Conservation (phyloP, 116 monocot species). For the Posidonia oceanica region DNA sequence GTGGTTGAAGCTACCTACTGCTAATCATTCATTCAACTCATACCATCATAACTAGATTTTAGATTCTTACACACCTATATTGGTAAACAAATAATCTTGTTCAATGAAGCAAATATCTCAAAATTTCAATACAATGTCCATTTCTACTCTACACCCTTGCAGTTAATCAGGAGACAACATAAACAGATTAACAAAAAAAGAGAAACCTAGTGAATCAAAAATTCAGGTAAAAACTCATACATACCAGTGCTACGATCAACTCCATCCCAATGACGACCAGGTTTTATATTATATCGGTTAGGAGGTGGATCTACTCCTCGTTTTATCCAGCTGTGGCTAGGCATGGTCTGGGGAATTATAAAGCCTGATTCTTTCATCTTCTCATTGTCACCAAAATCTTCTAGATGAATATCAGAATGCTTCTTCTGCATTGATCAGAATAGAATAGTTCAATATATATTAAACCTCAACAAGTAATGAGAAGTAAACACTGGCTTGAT, state of each 20-base stretch:
- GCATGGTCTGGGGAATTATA: constrained; percentile 77
- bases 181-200: neutral
- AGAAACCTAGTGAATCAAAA: neutral
- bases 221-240: constrained; percentile 5
- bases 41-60: too few relatives aligned
- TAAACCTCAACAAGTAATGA: neutral
- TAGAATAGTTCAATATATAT: neutral
- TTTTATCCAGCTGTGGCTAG: constrained; percentile 90
- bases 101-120: too few relatives aligned
- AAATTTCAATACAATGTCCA: too few relatives aligned
- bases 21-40: too few relatives aligned
- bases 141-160: neutral
- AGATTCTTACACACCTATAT: too few relatives aligned
- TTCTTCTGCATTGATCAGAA: constrained; percentile 28
- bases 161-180: neutral
- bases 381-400: constrained; percentile 81
- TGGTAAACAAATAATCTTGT: too few relatives aligned
- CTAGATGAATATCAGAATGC: constrained; percentile 36
- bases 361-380: constrained; percentile 98
- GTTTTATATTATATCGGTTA: constrained; percentile 84
- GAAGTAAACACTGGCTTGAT: neutral
- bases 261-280: constrained; percentile 99
- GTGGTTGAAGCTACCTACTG: too few relatives aligned
- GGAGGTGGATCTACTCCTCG: constrained; percentile 73
- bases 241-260: constrained; percentile 90